Conservation (phyloP, 257 asterid species). For the Rauvolfia tetraphylla region DNA sequence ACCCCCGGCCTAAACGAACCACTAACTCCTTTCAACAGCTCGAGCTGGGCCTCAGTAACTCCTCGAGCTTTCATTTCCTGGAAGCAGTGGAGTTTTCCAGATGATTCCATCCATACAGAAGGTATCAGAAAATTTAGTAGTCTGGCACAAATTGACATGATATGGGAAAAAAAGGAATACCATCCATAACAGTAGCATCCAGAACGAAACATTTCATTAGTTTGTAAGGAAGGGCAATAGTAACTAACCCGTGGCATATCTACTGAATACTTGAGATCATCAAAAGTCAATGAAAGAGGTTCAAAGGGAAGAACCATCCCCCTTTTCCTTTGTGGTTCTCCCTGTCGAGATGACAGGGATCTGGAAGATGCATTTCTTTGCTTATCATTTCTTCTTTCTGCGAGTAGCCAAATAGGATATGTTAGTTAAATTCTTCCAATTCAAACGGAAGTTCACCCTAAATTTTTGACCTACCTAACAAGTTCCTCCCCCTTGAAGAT, state of each 20-base stretch:
- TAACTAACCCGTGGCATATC: conserved; percentile 22
- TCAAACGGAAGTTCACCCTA: too few relatives aligned
- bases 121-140: background rate
- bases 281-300: conserved; percentile 46
- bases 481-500: background rate
- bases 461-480: background rate
- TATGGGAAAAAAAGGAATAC: background rate
- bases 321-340: conserved; percentile 13
- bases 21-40: conserved; percentile 6
- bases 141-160: background rate
- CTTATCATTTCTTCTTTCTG: conserved; percentile 16
- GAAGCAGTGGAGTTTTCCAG: background rate
- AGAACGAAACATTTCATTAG: background rate
- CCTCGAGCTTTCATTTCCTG: conserved; percentile 4
- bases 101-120: background rate
- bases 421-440: background rate
- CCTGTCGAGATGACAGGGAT: conserved; percentile 18
- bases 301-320: conserved; percentile 60
- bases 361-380: conserved; percentile 22
- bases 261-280: conserved; percentile 49
- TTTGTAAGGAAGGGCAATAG: background rate
- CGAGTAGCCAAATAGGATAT: background rate
- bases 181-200: background rate
- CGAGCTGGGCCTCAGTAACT: background rate
- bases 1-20: conserved; percentile 16